Evolutionary conservation across 1,284 basidiomycete genomes (phyloP).

Genomic region (Trichosporon faecale): DNA sequence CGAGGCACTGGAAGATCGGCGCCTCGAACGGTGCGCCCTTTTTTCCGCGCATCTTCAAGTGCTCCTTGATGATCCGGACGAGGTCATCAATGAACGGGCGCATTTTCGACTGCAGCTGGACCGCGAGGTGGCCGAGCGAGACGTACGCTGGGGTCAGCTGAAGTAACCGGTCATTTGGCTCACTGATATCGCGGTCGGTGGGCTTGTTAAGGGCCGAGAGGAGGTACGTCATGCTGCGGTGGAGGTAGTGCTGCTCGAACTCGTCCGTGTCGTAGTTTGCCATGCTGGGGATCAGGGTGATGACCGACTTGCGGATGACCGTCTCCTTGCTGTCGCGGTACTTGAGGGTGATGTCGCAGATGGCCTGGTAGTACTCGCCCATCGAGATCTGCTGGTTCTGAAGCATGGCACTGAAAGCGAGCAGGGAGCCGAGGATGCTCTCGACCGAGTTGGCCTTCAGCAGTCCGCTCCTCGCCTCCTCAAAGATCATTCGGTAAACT

Average conservation of each 20-base stretch:
- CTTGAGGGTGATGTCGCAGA: conserved; percentile 84
- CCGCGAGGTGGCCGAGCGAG: conserved; percentile 92
- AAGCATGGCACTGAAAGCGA: conserved; percentile 88
- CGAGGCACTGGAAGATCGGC: conserved; percentile 96
- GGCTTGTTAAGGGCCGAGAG: conserved; percentile 84
- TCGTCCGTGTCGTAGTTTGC: conserved; percentile 91
- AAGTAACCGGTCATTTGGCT: too few species aligned
- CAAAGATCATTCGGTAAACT: conserved; percentile 73
- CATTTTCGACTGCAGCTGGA: conserved; percentile 90
- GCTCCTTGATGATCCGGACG: conserved; percentile 84
- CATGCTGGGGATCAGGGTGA: conserved; percentile 86
- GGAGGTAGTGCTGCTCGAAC: conserved; percentile 82
- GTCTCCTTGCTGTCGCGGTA: conserved; percentile 84
- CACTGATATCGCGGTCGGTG: conserved; percentile 82
- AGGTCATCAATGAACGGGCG: conserved; percentile 92
- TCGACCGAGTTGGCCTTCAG: conserved; percentile 71
- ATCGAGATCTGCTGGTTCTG: conserved; percentile 95
- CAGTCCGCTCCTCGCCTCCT: conserved; percentile 83
- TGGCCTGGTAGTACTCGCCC: conserved; percentile 82
- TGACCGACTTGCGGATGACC: conserved; percentile 85
- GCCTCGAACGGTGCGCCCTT: conserved; percentile 92
- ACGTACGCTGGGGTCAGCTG: conserved; percentile 68
- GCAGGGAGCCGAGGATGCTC: conserved; percentile 83
- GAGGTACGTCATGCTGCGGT: conserved; percentile 87
- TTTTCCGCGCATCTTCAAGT: conserved; percentile 78